Base-by-base conservation (phyloP, 129 eudicot species). In the Tagetes patula region DNA sequence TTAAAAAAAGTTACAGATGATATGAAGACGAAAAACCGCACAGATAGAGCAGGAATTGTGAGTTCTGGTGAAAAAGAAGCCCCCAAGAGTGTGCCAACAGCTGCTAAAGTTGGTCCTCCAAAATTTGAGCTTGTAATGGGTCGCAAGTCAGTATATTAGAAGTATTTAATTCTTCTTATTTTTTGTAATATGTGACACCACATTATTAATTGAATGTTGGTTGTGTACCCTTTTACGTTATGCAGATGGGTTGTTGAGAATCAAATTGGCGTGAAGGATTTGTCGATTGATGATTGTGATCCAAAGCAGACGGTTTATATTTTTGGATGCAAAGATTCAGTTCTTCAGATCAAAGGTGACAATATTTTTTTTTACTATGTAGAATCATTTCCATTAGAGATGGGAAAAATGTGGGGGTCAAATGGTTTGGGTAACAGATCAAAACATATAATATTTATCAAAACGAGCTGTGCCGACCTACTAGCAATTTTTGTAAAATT, bases 121-220 rank as follows among this genome's bases (percentile, higher is more conserved):
- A 94, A 94, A 70, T 42, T 94, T 6, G 98, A 94, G 83, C 98
- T 94, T 73, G 96, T 87, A 63, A 87, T 94, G 98, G 98, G 98
- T 75, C 96, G 96, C 46, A 94, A 94, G 98, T 94, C 76, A 86
- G 96, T 90, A 71, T 69, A 5, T 37, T 61, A 12, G 1, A 11
- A 11, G 41, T 36, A 5, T 47, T 56, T 31, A 20, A 20, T 13
- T 36, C 46, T 0, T 30, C 5, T 63, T 11, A 6, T 63, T 10
- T 34, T 38, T 33, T 61, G 13, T 39, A 7, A 14, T 39, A 20
- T 33, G 39, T 36, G 43, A 61, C 45, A 61, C 12, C 67, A 10
- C 41, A 61, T 61, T 61, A 12, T 36, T 36, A 36, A 61, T 4
- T 32, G 11, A 37, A 39, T 62, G 68, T 1, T 53, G 30, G 5